phyloP scores from a whole-genome alignment of 78 protist species.

The Parvularia atlantis region DNA sequence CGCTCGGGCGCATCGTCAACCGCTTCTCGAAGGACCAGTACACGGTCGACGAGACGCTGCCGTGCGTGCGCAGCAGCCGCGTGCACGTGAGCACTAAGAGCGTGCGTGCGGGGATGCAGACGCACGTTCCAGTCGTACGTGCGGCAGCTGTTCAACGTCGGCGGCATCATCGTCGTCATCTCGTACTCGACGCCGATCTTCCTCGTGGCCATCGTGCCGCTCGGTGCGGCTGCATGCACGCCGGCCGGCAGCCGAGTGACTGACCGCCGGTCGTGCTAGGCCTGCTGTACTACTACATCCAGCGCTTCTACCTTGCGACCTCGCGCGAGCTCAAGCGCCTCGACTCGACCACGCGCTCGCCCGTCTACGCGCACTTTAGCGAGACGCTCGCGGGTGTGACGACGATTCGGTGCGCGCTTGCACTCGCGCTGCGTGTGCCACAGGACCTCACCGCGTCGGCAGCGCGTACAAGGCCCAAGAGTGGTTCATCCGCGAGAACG shows the following conservation, averaged over 20 bases:
- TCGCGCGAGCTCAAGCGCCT: slow-evolving; percentile 69
- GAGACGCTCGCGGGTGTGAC: slow-evolving; percentile 41
- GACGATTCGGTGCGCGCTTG: too few relatives aligned
- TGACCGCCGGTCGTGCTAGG: too few relatives aligned
- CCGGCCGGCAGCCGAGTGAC: too few relatives aligned
- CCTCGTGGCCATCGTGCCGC: slow-evolving; percentile 33
- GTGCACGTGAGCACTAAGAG: too few relatives aligned
- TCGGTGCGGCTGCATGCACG: too few relatives aligned
- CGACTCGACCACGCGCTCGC: slow-evolving; percentile 58
- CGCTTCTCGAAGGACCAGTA: slow-evolving; percentile 78
- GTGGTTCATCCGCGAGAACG: neutral
- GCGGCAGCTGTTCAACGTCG: slow-evolving; percentile 6
- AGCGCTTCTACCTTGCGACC: slow-evolving; percentile 27
- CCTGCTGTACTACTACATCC: slow-evolving; percentile 28
- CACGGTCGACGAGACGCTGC: slow-evolving; percentile 36
- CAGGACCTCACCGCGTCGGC: too few relatives aligned
- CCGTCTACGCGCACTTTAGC: slow-evolving; percentile 53
- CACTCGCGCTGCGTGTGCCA: too few relatives aligned
- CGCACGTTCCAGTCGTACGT: slow-evolving; percentile 9
- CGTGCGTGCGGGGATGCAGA: too few relatives aligned
- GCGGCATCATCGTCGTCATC: slow-evolving; percentile 32
- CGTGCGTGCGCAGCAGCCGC: too few relatives aligned
- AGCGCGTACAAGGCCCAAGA: slow-evolving; percentile 26
- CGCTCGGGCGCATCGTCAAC: slow-evolving; percentile 92
- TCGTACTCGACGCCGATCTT: slow-evolving; percentile 44